Evolutionary conservation across 192 early-diverging fungal species (phyloP), one percentile per base, ranked within the genome.

Genomic region (Podochytrium sp.): DNA sequence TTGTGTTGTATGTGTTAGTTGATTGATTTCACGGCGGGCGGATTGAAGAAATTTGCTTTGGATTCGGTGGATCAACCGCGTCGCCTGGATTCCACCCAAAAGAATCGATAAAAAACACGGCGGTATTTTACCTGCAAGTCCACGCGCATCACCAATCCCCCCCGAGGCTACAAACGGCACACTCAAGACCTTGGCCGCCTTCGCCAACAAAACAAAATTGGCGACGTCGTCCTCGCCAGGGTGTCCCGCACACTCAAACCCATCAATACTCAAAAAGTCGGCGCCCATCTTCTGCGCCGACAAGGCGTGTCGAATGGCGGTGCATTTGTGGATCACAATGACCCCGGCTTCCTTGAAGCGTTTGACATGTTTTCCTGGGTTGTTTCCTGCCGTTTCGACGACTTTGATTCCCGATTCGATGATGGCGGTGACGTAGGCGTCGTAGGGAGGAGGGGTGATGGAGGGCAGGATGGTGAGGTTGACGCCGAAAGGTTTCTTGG

Each of bases 381-480:
- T 93, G 84, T 92, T 93, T 56, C 92, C 92, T 30, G 92, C 92
- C 63, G 92, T 93, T 79, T 92, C 92, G 25, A 93, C 92, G 32
- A 93, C 86, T 78, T 91, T 91, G 81, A 93, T 90, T 32, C 90
- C 90, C 58, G 81, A 81, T 61, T 93, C 86, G 60, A 93, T 89
- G 80, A 93, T 93, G 25, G 86, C 91, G 27, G 80, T 73, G 25
- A 84, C 81, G 67, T 92, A 92, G 52, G 91, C 87, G 23, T 77
- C 87, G 77, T 93, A 93, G 38, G 92, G 92, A 33, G 92, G 92
- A 63, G 92, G 92, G 32, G 78, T 88, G 71, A 93, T 92, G 18
- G 91, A 83, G 39, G 92, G 92, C 69, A 93, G 71, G 67, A 93
- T 82, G 38, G 92, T 93, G 58, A 93, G 65, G 80, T 93, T 93